Evolutionary conservation across 352 stramenopile genomes (phyloP), one percentile per base, ranked within the genome.

Genomic region (Phytophthora melonis): DNA sequence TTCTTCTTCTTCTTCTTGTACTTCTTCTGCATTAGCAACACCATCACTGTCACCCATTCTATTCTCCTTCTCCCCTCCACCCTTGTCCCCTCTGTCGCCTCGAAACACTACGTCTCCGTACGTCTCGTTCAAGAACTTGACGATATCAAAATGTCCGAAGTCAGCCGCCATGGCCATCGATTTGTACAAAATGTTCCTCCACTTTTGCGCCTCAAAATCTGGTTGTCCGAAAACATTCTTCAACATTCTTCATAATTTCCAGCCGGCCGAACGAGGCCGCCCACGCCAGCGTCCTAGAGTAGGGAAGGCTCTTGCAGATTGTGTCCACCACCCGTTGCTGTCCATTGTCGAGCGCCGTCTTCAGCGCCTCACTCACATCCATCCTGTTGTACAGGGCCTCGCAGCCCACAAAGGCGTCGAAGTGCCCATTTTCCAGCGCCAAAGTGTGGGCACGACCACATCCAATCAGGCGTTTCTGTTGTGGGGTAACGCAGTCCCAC

Each of bases 71-170:
- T 53, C 18, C 9, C 25, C 7, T 25, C 0, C 45, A 5, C 4
- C n/a, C 2, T 5, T 21, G 13, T 14, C 18, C 3, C 16, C n/a
- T 30, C 11, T 30, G 19, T 45, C 32, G 18, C 27, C 32, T 47
- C 16, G 21, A 49, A 61, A 61, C 10, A 61, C 4, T 14, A 21
- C 16, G 7, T 47, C 55, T 5, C 32, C 55, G 13, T 5, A 49
- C 2, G 41, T 43, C 32, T 61, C 55, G 32, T 61, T 32, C n/a
- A 61, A 61, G n/a, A 49, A 34, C n/a, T 61, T 60, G 3, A 61
- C 55, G 18, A 61, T 32, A 1, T 34, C 32, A 16, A 61, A 43
- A 27, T 61, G 10, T 2, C 55, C 55, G 32, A 47, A 18, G 19
- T 49, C 16, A 2, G 55, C 55, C 11, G 55, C 55, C 9, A 47